phyloP scores from a whole-genome alignment of 2,329 filamentous ascomycete genomes.

The Paecilomyces dactylethromorphus region DNA sequence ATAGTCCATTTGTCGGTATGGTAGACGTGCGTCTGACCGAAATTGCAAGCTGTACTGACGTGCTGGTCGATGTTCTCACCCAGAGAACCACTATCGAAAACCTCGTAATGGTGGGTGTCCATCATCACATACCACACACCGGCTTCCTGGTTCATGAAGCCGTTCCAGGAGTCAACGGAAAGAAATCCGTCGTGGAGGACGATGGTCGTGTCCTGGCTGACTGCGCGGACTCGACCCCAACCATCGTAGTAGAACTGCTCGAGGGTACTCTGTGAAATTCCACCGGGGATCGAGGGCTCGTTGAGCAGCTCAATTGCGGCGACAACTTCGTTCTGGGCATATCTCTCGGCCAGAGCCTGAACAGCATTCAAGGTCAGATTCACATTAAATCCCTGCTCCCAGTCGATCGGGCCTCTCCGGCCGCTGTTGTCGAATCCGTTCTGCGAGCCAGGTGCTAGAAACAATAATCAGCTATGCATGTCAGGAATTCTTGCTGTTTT shows the following conservation, averaged over 20 bases:
- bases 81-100: constrained; percentile 50
- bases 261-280: constrained; percentile 37
- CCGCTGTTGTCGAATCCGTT: constrained; percentile 65
- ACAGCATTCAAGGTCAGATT: constrained; percentile 46
- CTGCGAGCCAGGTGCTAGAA: constrained; percentile 52
- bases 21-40: constrained; percentile 41
- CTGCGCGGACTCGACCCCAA: constrained; percentile 40
- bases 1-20: constrained; percentile 60
- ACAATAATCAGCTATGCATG: background rate
- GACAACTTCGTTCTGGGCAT: constrained; percentile 54
- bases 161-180: constrained; percentile 53
- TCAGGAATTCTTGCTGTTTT: background rate
- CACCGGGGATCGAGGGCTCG: constrained; percentile 33
- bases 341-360: constrained; percentile 52
- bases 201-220: constrained; percentile 43
- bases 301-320: constrained; percentile 43
- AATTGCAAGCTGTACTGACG: constrained; percentile 50
- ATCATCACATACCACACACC: constrained; percentile 48
- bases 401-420: constrained; percentile 31
- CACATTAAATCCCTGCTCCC: constrained; percentile 32
- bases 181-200: constrained; percentile 47
- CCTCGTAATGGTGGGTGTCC: constrained; percentile 65
- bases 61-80: constrained; percentile 48
- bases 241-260: constrained; percentile 52
- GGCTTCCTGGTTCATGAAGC: constrained; percentile 46